Percentiles rank a stretch among this genome's conserved stretches.
Conservation (phyloP, 768 basidiomycete species). For the Butyriboletus loyo region DNA sequence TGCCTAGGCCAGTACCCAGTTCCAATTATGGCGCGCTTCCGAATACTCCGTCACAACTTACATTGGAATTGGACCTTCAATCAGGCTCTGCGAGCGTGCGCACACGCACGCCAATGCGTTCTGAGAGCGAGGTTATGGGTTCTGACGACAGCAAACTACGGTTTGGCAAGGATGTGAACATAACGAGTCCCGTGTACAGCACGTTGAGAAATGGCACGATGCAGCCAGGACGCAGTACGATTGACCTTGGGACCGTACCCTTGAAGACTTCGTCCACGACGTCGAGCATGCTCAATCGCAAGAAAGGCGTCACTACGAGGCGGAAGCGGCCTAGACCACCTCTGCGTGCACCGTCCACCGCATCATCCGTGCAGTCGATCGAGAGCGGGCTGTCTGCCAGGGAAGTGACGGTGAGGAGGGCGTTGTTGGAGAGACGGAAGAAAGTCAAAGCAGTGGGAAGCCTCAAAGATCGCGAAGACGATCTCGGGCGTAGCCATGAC, state of each 20-base stretch:
- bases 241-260: not conserved
- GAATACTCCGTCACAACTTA: conserved; percentile 2
- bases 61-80: conserved; percentile 1
- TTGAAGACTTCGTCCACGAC: conserved; percentile 7
- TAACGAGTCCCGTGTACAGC: not conserved
- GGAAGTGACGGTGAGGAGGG: conserved; percentile 23
- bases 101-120: not conserved
- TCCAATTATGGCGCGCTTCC: conserved; percentile 1
- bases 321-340: conserved; percentile 21
- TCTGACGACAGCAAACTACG: not conserved
- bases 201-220: conserved; percentile 13
- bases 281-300: conserved; percentile 20
- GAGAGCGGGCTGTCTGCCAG: conserved; percentile 21
- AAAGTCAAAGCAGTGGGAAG: conserved; percentile 15
- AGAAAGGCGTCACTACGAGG: conserved; percentile 14
- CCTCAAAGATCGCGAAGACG: not conserved
- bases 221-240: conserved; percentile 2
- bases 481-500: not conserved
- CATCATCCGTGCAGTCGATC: conserved; percentile 26
- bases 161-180: not conserved
- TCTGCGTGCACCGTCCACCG: conserved; percentile 23
- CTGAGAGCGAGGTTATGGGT: not conserved
- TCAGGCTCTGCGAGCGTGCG: conserved; percentile 1
- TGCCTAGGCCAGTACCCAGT: not conserved
- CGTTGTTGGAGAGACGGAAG: conserved; percentile 26